These are phyloP conservation scores for Aspergillus candidus DNA, from an alignment of 2,329 filamentous ascomycete species.

Conservation along the genomic window DNA sequence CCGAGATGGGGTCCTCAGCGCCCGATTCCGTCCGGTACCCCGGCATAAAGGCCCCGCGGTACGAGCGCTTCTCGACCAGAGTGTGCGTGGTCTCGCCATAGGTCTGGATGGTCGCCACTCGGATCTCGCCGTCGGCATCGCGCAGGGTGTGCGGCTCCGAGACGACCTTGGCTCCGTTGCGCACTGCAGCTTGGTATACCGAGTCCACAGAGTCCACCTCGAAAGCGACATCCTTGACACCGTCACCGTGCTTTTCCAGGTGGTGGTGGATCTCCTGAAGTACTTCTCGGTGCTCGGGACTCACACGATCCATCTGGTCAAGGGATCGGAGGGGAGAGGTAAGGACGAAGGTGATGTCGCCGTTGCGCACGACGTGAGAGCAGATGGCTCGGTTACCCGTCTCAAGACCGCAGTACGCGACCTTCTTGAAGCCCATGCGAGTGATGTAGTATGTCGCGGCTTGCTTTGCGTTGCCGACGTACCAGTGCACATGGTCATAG, in stretches of 20 bases:
- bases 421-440: slow-evolving; percentile 74
- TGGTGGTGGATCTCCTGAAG: slow-evolving; percentile 74
- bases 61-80: slow-evolving; percentile 66
- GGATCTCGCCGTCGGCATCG: slow-evolving; percentile 61
- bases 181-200: slow-evolving; percentile 69
- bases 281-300: slow-evolving; percentile 54
- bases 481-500: slow-evolving; percentile 94
- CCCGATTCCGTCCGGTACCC: slow-evolving; percentile 60
- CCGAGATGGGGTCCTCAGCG: slow-evolving; percentile 40
- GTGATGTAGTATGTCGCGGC: slow-evolving; percentile 82
- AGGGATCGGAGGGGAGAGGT: slow-evolving; percentile 51
- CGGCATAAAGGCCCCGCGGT: slow-evolving; percentile 73
- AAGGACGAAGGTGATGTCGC: slow-evolving; percentile 39
- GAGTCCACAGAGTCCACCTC: slow-evolving; percentile 84
- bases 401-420: slow-evolving; percentile 84
- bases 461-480: slow-evolving; percentile 95
- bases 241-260: slow-evolving; percentile 82
- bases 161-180: slow-evolving; percentile 37
- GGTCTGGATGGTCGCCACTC: slow-evolving; percentile 74
- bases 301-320: slow-evolving; percentile 54
- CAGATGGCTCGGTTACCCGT: slow-evolving; percentile 76
- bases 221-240: slow-evolving; percentile 91
- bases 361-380: slow-evolving; percentile 61
- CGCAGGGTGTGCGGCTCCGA: slow-evolving; percentile 50
- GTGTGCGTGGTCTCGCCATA: slow-evolving; percentile 97